Percentiles rank a stretch among this genome's conserved stretches.
Evolutionary conservation across 148 eudicot species (phyloP).

Genomic region (Chenopodium formosanum): DNA sequence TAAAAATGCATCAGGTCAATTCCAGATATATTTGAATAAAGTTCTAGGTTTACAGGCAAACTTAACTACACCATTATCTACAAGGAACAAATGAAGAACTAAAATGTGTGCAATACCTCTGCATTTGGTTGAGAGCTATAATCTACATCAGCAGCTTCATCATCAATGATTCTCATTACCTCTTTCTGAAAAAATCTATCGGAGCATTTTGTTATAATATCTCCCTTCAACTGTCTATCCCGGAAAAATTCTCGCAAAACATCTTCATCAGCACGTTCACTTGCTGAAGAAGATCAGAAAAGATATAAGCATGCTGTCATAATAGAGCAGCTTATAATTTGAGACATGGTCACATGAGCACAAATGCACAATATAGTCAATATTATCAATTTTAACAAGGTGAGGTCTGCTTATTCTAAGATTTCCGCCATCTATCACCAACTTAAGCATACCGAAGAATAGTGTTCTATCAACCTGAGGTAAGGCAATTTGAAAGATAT

Average conservation of each 20-base stretch:
- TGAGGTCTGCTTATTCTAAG: not conserved
- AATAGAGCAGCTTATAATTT: not conserved
- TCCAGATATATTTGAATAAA: not conserved
- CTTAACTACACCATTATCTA: not conserved
- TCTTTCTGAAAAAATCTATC: conserved; percentile 36
- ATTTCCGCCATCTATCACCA: not conserved
- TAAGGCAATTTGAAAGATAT: not conserved
- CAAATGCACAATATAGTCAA: no score
- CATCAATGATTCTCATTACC: conserved; percentile 9
- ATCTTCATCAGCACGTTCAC: conserved; percentile 38
- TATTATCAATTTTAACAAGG: not conserved
- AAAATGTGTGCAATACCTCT: conserved; percentile 24
- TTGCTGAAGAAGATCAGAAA: conserved; percentile 27
- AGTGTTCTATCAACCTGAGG: not conserved
- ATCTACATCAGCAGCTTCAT: conserved; percentile 11
- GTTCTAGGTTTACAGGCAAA: not conserved
- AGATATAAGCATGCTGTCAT: conserved; percentile 2
- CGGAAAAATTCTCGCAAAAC: conserved; percentile 39
- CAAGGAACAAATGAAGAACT: conserved; percentile 11
- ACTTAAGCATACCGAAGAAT: not conserved
- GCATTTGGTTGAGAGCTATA: conserved; percentile 14
- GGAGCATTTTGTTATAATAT: conserved; percentile 37
- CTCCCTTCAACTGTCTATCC: conserved; percentile 47
- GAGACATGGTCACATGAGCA: not conserved
- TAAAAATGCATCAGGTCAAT: not conserved